phyloP scores from a whole-genome alignment of 2,329 filamentous ascomycete genomes.

The Fusarium sp. region DNA sequence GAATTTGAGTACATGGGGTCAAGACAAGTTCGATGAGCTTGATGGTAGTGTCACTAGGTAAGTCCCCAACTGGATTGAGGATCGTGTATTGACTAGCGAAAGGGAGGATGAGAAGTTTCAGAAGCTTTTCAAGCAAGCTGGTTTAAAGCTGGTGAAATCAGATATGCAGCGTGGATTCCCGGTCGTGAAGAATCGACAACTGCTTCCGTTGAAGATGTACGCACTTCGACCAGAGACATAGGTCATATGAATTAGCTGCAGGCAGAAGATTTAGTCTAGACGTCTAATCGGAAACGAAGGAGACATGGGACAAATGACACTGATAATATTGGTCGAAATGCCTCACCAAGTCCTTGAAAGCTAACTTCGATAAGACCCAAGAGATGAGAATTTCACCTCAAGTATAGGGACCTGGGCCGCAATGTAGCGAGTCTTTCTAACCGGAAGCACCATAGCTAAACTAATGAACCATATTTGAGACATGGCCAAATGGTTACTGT shows the following conservation, averaged over 20 bases:
- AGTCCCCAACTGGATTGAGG: neutral
- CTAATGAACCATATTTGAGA: too few species aligned
- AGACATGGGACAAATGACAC: too few species aligned
- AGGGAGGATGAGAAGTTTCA: slow-evolving; percentile 77
- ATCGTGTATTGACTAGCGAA: neutral
- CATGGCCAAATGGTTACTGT: too few species aligned
- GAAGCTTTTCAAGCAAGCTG: slow-evolving; percentile 76
- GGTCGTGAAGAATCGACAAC: slow-evolving; percentile 61
- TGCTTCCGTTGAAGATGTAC: slow-evolving; percentile 84
- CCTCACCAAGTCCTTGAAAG: too few species aligned
- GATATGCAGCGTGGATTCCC: slow-evolving; percentile 80
- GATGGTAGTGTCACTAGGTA: slow-evolving; percentile 83
- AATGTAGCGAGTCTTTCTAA: too few species aligned
- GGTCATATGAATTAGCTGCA: neutral
- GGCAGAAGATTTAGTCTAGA: too few species aligned
- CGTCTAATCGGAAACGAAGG: too few species aligned
- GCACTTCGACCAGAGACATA: slow-evolving; percentile 71
- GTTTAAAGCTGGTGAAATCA: slow-evolving; percentile 74
- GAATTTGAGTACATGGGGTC: slow-evolving; percentile 71
- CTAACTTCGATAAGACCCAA: too few species aligned
- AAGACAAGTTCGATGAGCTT: slow-evolving; percentile 79
- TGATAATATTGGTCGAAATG: too few species aligned
- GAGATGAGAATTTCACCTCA: too few species aligned
- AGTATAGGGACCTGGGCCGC: too few species aligned
- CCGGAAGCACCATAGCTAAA: too few species aligned